Percentiles rank a stretch among this genome's conserved stretches.
Evolutionary conservation across 1,139 yeast genomes (phyloP).

Genomic region (Candida sanyaensis): DNA sequence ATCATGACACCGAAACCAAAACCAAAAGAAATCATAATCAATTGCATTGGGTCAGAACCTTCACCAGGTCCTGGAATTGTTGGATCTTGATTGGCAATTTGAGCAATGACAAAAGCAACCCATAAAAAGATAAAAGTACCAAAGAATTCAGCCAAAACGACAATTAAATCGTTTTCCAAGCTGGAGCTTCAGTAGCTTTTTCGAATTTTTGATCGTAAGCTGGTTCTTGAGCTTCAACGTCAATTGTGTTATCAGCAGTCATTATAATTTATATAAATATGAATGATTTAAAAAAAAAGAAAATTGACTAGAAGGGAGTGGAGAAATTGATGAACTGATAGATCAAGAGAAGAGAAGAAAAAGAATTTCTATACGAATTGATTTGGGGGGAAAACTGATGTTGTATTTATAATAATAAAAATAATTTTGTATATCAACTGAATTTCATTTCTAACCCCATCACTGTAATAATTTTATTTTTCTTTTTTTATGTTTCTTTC

Average conservation of each 20-base stretch:
- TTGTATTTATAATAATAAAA: too few species aligned
- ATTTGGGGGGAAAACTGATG: too few species aligned
- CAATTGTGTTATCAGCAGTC: conserved; percentile 11
- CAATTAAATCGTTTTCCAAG: conserved; percentile 37
- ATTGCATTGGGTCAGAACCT: conserved; percentile 63
- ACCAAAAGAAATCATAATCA: conserved; percentile 82
- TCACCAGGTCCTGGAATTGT: conserved; percentile 30
- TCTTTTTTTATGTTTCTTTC: too few species aligned
- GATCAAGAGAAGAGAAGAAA: background rate
- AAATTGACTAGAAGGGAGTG: background rate
- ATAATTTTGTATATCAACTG: too few species aligned
- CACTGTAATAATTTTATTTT: too few species aligned
- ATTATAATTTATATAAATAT: background rate
- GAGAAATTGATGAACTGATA: background rate
- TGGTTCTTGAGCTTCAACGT: conserved; percentile 32
- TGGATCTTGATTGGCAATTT: conserved; percentile 74
- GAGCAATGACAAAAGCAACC: conserved; percentile 83
- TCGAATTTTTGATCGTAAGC: conserved; percentile 31
- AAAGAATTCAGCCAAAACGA: conserved; percentile 60
- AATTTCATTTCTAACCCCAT: too few species aligned
- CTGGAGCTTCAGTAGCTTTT: conserved; percentile 19
- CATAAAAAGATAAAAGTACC: conserved; percentile 87
- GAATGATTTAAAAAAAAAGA: background rate
- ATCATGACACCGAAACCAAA: conserved; percentile 87
- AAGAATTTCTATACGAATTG: too few species aligned